These are phyloP conservation scores for Sporormia fimetaria DNA, from an alignment of 495 filamentous ascomycete genomes.

Conservation along the genomic window DNA sequence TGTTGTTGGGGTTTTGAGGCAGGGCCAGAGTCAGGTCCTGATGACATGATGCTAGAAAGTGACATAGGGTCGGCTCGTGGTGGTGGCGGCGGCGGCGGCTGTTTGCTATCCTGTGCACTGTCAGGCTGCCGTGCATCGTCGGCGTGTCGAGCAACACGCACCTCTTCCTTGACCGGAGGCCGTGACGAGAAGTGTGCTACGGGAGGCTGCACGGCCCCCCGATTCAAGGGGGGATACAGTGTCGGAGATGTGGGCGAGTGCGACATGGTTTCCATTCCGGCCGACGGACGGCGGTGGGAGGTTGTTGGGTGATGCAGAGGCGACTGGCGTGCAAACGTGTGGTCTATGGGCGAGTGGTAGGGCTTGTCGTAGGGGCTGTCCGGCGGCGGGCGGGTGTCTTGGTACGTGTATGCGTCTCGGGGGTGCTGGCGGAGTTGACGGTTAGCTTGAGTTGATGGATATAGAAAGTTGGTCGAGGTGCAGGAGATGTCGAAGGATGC, in stretches of 20 bases:
- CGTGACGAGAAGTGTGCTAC: constrained; percentile 16
- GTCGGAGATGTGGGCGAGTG: constrained; percentile 27
- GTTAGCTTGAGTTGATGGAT: constrained; percentile 16
- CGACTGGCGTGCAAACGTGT: constrained; percentile 23
- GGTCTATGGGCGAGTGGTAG: constrained; percentile 17
- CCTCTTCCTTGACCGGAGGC: constrained; percentile 20
- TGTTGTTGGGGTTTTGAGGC: constrained; percentile 35
- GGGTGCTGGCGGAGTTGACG: constrained; percentile 11
- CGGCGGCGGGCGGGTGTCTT: constrained; percentile 19
- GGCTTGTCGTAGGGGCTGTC: constrained; percentile 20
- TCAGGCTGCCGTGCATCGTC: neutral
- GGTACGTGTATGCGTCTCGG: constrained; percentile 25
- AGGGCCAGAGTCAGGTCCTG: constrained; percentile 48
- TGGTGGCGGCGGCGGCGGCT: constrained; percentile 16
- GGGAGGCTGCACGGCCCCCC: constrained; percentile 23
- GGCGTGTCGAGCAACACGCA: constrained; percentile 3
- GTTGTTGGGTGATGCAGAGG: constrained; percentile 21
- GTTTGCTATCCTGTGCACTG: constrained; percentile 8
- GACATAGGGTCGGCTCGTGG: constrained; percentile 62
- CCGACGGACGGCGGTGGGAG: constrained; percentile 14
- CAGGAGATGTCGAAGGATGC: neutral
- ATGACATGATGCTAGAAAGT: constrained; percentile 76
- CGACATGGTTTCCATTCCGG: constrained; percentile 22
- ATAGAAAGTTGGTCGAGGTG: neutral
- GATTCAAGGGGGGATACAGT: constrained; percentile 18